Evolutionary conservation across 2,329 filamentous ascomycete species (phyloP).

Genomic region (Microdochium nivale): DNA sequence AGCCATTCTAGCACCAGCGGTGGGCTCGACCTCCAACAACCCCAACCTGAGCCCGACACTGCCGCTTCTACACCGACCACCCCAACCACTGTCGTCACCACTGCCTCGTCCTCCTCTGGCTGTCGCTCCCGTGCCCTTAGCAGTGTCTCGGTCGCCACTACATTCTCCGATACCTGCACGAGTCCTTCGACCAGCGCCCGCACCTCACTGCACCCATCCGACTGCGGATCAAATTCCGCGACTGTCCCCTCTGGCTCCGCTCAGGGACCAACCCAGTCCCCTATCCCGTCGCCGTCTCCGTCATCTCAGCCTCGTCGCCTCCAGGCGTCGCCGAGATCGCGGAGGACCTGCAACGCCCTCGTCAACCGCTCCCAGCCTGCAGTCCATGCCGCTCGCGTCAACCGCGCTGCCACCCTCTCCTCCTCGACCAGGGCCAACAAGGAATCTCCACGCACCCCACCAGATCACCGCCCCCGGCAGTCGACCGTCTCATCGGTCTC

Average conservation of each 20-base stretch:
- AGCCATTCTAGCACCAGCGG: neutral
- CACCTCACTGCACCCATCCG: neutral
- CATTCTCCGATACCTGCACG: neutral
- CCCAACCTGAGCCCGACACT: neutral
- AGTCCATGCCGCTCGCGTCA: conserved; percentile 38
- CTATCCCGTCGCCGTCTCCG: neutral
- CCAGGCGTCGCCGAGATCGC: conserved; percentile 7
- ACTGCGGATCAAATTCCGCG: neutral
- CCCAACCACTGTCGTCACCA: neutral
- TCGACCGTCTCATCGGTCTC: conserved; percentile 24
- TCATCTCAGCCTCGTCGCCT: neutral
- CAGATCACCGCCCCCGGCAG: conserved; percentile 23
- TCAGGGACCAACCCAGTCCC: neutral
- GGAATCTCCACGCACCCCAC: conserved; percentile 15
- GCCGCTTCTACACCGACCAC: neutral
- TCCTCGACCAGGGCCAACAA: conserved; percentile 17
- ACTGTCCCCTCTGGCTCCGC: neutral
- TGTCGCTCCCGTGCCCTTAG: neutral
- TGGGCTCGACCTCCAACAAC: neutral
- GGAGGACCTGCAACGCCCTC: conserved; percentile 10
- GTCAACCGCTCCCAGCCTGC: conserved; percentile 17
- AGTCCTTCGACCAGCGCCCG: neutral
- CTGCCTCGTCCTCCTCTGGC: neutral
- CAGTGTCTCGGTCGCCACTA: neutral
- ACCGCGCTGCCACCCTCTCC: conserved; percentile 31